Evolutionary conservation across 371 early-diverging fungal genomes (phyloP).

Genomic region (Rhizopus arrhizus): DNA sequence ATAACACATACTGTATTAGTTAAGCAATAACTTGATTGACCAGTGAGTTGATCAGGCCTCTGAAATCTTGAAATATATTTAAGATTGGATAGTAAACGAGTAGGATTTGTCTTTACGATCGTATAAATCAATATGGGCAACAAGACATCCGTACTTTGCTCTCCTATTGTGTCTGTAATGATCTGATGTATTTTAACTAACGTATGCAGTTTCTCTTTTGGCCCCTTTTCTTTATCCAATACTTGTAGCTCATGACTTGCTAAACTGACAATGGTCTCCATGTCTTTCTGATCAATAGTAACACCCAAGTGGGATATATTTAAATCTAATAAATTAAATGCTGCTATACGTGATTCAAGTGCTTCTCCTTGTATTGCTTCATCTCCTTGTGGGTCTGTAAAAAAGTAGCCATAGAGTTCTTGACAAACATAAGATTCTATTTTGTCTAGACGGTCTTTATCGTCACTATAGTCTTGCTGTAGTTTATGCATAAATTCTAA

Average conservation of each 20-base stretch:
- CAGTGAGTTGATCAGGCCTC: constrained; percentile 44
- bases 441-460: constrained; percentile 33
- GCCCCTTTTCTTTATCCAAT: constrained; percentile 43
- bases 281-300: constrained; percentile 40
- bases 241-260: constrained; percentile 56
- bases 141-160: constrained; percentile 58
- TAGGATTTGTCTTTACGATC: constrained; percentile 69
- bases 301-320: constrained; percentile 63
- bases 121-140: constrained; percentile 71
- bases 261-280: constrained; percentile 44
- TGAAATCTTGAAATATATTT: constrained; percentile 58
- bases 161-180: constrained; percentile 33
- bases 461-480: not conserved
- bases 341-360: constrained; percentile 69
- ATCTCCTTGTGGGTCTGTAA: constrained; percentile 39
- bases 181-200: constrained; percentile 54
- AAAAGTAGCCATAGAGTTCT: constrained; percentile 41
- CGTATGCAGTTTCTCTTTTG: constrained; percentile 53
- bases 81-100: constrained; percentile 66
- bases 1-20: constrained; percentile 43
- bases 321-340: constrained; percentile 66
- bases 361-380: constrained; percentile 67
- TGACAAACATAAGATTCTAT: constrained; percentile 47
- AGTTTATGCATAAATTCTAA: constrained; percentile 38
- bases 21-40: constrained; percentile 57